Conservation (phyloP, 345 rosid genomes). For the Bruguiera gymnorhiza region DNA sequence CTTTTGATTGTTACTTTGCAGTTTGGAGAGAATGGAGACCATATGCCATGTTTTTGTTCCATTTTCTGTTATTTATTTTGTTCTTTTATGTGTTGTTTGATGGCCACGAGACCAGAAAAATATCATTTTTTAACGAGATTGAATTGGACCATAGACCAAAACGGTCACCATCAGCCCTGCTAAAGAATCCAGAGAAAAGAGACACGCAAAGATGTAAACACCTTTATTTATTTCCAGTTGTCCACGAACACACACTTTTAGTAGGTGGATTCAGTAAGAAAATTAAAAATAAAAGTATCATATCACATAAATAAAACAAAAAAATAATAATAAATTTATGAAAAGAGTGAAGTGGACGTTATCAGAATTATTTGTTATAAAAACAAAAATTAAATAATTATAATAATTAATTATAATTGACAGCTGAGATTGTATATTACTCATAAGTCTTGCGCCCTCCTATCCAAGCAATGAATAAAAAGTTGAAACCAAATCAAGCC, state of each 20-base stretch:
- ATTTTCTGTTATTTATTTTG: neutral
- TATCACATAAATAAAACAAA: neutral
- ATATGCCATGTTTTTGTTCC: slow-evolving; percentile 1
- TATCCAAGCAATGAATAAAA: too few relatives aligned
- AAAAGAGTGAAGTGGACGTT: too few relatives aligned
- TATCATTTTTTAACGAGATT: slow-evolving; percentile 28
- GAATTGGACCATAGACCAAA: slow-evolving; percentile 42
- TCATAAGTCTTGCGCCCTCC: too few relatives aligned
- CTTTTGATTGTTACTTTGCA: slow-evolving; percentile 11
- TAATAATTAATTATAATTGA: too few relatives aligned
- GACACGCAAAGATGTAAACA: slow-evolving; percentile 23
- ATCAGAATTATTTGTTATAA: too few relatives aligned
- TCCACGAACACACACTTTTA: slow-evolving; percentile 22
- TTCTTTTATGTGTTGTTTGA: slow-evolving; percentile 12
- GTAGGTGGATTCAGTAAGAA: slow-evolving; percentile 25
- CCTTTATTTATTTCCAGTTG: slow-evolving; percentile 4
- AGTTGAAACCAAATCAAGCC: neutral
- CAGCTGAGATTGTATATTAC: too few relatives aligned
- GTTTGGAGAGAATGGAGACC: slow-evolving; percentile 18
- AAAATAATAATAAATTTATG: too few relatives aligned
- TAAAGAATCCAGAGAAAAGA: slow-evolving; percentile 37
- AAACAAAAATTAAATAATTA: too few relatives aligned
- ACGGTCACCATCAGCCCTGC: neutral
- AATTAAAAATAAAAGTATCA: too few relatives aligned
- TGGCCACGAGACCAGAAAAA: slow-evolving; percentile 25